phyloP scores from a whole-genome alignment of 768 basidiomycete species.

The Tricholoma sp. region DNA sequence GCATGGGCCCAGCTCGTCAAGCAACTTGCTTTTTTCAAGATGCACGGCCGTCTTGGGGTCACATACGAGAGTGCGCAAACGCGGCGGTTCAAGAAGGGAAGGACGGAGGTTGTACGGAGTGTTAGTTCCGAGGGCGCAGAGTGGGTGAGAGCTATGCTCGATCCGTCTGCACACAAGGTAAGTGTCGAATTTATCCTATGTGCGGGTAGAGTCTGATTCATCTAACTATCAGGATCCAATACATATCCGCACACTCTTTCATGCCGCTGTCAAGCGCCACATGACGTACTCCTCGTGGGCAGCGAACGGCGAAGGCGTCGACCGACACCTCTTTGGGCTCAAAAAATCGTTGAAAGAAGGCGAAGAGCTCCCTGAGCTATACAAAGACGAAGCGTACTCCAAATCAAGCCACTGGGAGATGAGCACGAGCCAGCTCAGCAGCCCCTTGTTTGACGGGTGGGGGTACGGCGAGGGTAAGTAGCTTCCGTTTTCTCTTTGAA shows the following conservation, averaged over 20 bases:
- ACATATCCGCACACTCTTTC: constrained; percentile 63
- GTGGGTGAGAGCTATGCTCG: constrained; percentile 89
- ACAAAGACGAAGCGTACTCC: constrained; percentile 64
- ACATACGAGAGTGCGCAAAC: constrained; percentile 96
- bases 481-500: not conserved
- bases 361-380: constrained; percentile 70
- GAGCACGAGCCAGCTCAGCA: constrained; percentile 84
- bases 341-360: constrained; percentile 74
- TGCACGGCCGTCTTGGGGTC: constrained; percentile 67
- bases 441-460: constrained; percentile 86
- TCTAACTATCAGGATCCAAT: constrained; percentile 19
- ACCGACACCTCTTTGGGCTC: constrained; percentile 92
- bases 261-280: constrained; percentile 75
- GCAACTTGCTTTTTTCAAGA: constrained; percentile 92
- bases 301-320: constrained; percentile 91
- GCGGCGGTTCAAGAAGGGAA: constrained; percentile 81
- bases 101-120: constrained; percentile 93
- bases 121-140: constrained; percentile 78
- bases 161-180: constrained; percentile 16
- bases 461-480: constrained; percentile 89
- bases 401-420: constrained; percentile 88
- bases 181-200: not conserved
- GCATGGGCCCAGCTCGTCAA: constrained; percentile 95
- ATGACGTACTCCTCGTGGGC: constrained; percentile 87
- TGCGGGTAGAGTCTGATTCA: not conserved